phyloP scores from a whole-genome alignment of 2,329 filamentous ascomycete genomes.

The Pseudogymnoascus sp. region DNA sequence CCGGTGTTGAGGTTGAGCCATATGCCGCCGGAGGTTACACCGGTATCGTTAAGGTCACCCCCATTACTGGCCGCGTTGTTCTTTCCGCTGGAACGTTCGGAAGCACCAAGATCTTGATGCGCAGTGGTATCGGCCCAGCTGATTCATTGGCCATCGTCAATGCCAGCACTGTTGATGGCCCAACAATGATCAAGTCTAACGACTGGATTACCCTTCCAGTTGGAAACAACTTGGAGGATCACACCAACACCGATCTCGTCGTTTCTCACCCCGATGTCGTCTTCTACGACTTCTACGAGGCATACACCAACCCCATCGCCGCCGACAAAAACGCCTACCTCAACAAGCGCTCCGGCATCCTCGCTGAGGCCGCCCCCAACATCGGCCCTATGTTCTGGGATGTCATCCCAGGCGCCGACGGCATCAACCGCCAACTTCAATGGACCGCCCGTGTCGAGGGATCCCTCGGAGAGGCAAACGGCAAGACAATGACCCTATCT shows the following conservation, averaged over 20 bases:
- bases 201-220: conserved; percentile 55
- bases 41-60: conserved; percentile 39
- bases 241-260: conserved; percentile 53
- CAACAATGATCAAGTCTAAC: conserved; percentile 26
- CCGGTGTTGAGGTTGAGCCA: conserved; percentile 61
- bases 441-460: conserved; percentile 60
- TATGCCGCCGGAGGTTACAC: conserved; percentile 46
- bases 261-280: conserved; percentile 40
- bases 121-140: conserved; percentile 55
- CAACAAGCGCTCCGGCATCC: conserved; percentile 48
- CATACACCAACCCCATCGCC: conserved; percentile 42
- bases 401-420: conserved; percentile 50
- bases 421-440: conserved; percentile 57
- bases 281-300: conserved; percentile 58
- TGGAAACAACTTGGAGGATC: conserved; percentile 55
- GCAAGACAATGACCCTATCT: conserved; percentile 36
- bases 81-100: conserved; percentile 9
- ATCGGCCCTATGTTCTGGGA: conserved; percentile 59
- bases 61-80: conserved; percentile 31
- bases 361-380: conserved; percentile 59
- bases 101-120: conserved; percentile 40
- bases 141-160: conserved; percentile 32
- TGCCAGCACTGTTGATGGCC: background rate
- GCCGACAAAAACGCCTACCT: conserved; percentile 41
- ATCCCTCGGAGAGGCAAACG: conserved; percentile 20